Percentiles rank a stretch among this genome's conserved stretches.
Conservation (phyloP, 1,284 basidiomycete genomes). For the Tilletia setariae region DNA sequence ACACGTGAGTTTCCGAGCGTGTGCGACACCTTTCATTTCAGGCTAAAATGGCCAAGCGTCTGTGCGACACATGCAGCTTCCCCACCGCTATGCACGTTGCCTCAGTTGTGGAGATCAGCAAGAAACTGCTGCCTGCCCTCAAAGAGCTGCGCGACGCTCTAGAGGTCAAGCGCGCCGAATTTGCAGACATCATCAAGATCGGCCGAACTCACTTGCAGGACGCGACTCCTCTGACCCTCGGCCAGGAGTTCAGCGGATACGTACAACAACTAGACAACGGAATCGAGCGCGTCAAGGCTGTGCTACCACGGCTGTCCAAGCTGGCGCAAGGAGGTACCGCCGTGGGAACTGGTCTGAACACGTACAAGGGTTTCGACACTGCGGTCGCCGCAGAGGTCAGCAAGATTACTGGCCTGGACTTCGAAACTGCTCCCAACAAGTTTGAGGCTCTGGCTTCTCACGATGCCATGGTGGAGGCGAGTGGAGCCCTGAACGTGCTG, state of each 20-base stretch:
- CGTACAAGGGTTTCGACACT: slow-evolving; percentile 91
- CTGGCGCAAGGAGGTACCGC: slow-evolving; percentile 98
- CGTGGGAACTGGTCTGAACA: slow-evolving; percentile 94
- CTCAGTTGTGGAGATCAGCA: slow-evolving; percentile 81
- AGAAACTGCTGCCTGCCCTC: slow-evolving; percentile 79
- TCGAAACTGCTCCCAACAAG: slow-evolving; percentile 98
- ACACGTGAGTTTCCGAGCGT: slow-evolving; percentile 65
- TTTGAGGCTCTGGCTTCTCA: slow-evolving; percentile 96
- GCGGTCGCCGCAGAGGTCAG: slow-evolving; percentile 90
- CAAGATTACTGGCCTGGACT: slow-evolving; percentile 82
- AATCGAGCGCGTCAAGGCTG: slow-evolving; percentile 77
- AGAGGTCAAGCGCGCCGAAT: slow-evolving; percentile 69
- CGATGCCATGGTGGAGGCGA: slow-evolving; percentile 94
- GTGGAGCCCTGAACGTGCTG: slow-evolving; percentile 90
- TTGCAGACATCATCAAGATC: slow-evolving; percentile 79
- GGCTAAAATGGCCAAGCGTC: background rate
- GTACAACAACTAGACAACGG: slow-evolving; percentile 90
- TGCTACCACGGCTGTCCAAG: slow-evolving; percentile 79
- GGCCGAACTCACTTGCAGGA: slow-evolving; percentile 96
- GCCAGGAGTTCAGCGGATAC: slow-evolving; percentile 98
- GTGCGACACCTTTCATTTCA: background rate
- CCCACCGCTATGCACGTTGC: slow-evolving; percentile 99
- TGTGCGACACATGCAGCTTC: slow-evolving; percentile 64
- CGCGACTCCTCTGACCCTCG: slow-evolving; percentile 93
- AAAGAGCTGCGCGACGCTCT: slow-evolving; percentile 78